Evolutionary conservation across 495 filamentous ascomycete genomes (phyloP).

Genomic region (Penicillium antarcticum): DNA sequence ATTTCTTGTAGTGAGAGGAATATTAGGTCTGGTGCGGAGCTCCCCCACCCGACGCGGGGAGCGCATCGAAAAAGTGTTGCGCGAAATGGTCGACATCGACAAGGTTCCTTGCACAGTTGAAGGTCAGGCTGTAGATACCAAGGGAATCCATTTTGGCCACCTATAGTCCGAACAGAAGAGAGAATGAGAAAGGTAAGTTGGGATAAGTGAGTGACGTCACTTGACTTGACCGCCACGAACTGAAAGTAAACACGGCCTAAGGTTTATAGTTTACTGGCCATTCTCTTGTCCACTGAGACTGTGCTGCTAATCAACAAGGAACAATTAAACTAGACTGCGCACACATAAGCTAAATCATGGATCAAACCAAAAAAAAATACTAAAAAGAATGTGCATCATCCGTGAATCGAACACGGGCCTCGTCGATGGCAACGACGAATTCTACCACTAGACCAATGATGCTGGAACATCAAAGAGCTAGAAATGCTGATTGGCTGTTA

Average conservation of each 20-base stretch:
- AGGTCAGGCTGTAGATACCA: constrained; percentile 73
- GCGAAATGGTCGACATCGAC: constrained; percentile 66
- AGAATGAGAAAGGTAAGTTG: background rate
- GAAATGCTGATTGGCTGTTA: constrained; percentile 1
- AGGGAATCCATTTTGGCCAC: constrained; percentile 44
- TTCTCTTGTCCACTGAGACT: no score
- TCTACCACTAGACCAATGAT: constrained; percentile 60
- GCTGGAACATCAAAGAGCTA: constrained; percentile 14
- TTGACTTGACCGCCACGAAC: background rate
- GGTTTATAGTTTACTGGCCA: no score
- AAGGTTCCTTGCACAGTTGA: constrained; percentile 76
- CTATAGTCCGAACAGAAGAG: background rate
- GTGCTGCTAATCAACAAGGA: no score
- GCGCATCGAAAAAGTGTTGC: constrained; percentile 65
- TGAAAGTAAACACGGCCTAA: background rate
- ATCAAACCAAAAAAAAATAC: constrained; percentile 11
- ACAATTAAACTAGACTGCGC: no score
- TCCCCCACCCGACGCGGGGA: constrained; percentile 44
- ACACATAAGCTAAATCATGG: no score
- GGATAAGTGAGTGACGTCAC: background rate
- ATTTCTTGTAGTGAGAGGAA: constrained; percentile 85
- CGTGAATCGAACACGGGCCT: constrained; percentile 59
- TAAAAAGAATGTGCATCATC: constrained; percentile 44
- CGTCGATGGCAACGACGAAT: constrained; percentile 60
- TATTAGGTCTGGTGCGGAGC: constrained; percentile 60